Conservation (phyloP, 129 eudicot species). For the carrot (Daucus carota) region DH1_v3.0 NC_030386.2:32965001-32965500, state of each 20-base stretch:
- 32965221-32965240: not conserved
- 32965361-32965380: conserved; percentile 23
- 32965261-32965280: conserved; percentile 47
- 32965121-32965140: not conserved
- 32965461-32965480: not conserved
- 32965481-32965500: not conserved
- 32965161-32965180: not conserved
- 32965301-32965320: conserved; percentile 66
- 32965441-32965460: not conserved
- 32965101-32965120: not conserved
- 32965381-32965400: not conserved
- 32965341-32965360: conserved; percentile 42
- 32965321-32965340: conserved; percentile 24
- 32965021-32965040: not conserved
- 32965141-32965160: not conserved
- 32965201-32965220: not conserved
- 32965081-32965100: not conserved
- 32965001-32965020: not conserved
- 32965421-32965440: not conserved
- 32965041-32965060: not conserved
- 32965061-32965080: not conserved
- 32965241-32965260: conserved; percentile 19
- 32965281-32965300: too few species aligned
- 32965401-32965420: not conserved
- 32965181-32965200: not conserved